Base-by-base conservation (phyloP, 73 alveolate species). In the Breviolum minutum region DNA sequence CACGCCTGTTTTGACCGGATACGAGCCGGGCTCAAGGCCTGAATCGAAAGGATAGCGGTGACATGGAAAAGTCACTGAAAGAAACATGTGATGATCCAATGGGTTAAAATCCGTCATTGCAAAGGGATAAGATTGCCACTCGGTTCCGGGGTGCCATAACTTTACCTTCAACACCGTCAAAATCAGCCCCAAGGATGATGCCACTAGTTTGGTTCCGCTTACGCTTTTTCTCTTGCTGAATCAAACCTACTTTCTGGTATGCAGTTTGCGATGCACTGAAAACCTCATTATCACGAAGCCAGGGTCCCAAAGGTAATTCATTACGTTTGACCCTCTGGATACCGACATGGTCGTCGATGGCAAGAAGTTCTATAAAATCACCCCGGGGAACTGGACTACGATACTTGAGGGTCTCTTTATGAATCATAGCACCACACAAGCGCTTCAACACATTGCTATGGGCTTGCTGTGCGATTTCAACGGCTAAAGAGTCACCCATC, bases 401-500 rank as follows among this genome's bases (percentile, higher is more conserved):
- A 63, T 87, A 64, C 64, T 30, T 27, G 17, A 84, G 62, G 0
- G 24, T 30, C 32, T 81, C 89, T 0, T 81, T 8, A 7, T 8
- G 11, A 1, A n/a, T 81, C 94, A 85, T 85, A 29, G 73, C 7
- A 62, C 79, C 79, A 13, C 61, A 10, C n/a, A 7, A 24, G 9
- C 14, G 20, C 27, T 62, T 8, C 27, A 85, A 54, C 3, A 85
- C 26, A 8, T 9, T 19, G 27, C 22, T 26, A n/a, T 85, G 94
- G 0, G 94, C 76, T 0, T 22, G 8, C 27, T 85, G 94, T 2
- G 94, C 94, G 0, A 63, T 22, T 85, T 85, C 94, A 10, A 63
- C 80, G 4, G 94, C 94, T 7, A 85, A 27, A 2, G 11, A 22
- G n/a, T 85, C 94, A 8, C 94, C 94, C 94, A 85, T 85, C 6